Evolutionary conservation across 1,284 basidiomycete genomes (phyloP).

Genomic region (Dichomitus squalens): DNA sequence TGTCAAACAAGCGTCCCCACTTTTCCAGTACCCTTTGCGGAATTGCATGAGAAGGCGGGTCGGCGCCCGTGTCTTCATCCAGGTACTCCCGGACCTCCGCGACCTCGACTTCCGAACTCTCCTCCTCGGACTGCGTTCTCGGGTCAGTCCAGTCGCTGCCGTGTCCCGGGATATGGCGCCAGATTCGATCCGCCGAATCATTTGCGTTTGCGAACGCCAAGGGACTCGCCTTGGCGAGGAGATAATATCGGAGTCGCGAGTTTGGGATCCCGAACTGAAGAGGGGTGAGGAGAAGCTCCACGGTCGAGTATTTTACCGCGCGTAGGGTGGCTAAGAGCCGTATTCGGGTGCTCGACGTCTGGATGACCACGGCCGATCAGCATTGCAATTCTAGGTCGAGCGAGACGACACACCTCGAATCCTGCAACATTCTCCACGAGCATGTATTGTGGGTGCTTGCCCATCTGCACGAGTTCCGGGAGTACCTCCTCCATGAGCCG

Average conservation of each 20-base stretch:
- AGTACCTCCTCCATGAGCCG: constrained; percentile 68
- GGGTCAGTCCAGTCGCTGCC: constrained; percentile 46
- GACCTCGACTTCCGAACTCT: constrained; percentile 16
- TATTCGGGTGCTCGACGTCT: constrained; percentile 67
- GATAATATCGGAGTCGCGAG: constrained; percentile 76
- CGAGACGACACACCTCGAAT: constrained; percentile 62
- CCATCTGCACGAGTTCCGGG: constrained; percentile 50
- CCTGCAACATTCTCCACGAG: constrained; percentile 80
- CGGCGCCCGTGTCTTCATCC: constrained; percentile 37
- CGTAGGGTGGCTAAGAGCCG: constrained; percentile 52
- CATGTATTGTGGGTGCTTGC: constrained; percentile 54
- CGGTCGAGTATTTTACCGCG: constrained; percentile 54
- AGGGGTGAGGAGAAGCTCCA: constrained; percentile 71
- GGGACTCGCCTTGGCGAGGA: constrained; percentile 61
- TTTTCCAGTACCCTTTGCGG: constrained; percentile 66
- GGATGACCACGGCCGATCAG: constrained; percentile 1
- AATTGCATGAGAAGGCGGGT: constrained; percentile 39
- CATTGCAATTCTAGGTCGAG: neutral
- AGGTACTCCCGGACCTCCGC: constrained; percentile 50
- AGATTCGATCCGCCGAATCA: constrained; percentile 32
- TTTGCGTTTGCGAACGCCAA: constrained; percentile 29
- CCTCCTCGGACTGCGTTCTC: constrained; percentile 23
- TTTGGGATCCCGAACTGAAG: constrained; percentile 79
- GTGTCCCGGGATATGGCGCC: constrained; percentile 55
- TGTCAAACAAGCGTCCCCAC: constrained; percentile 80